These are phyloP conservation scores for Corylus americana DNA, from an alignment of 306 rosid species.

Conservation along the genomic window DNA sequence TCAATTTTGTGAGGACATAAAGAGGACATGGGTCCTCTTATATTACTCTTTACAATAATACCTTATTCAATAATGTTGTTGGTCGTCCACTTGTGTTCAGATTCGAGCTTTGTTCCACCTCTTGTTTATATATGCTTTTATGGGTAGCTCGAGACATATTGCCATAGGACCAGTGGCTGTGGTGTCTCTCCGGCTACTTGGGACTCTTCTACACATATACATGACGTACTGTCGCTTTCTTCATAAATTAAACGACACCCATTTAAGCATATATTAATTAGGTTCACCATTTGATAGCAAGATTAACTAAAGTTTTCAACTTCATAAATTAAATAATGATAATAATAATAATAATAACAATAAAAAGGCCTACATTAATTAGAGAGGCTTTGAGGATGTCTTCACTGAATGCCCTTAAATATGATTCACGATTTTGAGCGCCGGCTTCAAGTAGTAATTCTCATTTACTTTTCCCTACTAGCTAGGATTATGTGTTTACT, in stretches of 20 bases:
- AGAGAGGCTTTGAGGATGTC: slow-evolving; percentile 39
- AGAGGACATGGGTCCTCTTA: too few relatives aligned
- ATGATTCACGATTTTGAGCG: slow-evolving; percentile 33
- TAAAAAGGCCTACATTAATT: slow-evolving; percentile 20
- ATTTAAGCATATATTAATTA: too few relatives aligned
- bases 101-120: slow-evolving; percentile 76
- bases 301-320: too few relatives aligned
- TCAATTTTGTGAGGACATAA: too few relatives aligned
- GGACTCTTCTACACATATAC: slow-evolving; percentile 33
- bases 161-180: slow-evolving; percentile 90
- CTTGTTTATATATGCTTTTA: slow-evolving; percentile 58
- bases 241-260: too few relatives aligned
- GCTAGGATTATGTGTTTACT: too few relatives aligned
- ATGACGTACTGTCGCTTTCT: too few relatives aligned
- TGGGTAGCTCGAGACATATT: slow-evolving; percentile 89
- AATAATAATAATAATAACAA: too few relatives aligned
- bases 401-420: slow-evolving; percentile 39
- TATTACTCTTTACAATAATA: too few relatives aligned
- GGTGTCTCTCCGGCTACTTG: slow-evolving; percentile 72
- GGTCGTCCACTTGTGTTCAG: slow-evolving; percentile 32
- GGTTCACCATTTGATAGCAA: too few relatives aligned
- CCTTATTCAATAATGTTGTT: not conserved
- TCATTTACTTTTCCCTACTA: too few relatives aligned
- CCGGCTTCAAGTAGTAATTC: slow-evolving; percentile 15
- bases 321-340: too few relatives aligned